Evolutionary conservation across 805 yeast species (phyloP).

Genomic region (Yarrowia sp.): DNA sequence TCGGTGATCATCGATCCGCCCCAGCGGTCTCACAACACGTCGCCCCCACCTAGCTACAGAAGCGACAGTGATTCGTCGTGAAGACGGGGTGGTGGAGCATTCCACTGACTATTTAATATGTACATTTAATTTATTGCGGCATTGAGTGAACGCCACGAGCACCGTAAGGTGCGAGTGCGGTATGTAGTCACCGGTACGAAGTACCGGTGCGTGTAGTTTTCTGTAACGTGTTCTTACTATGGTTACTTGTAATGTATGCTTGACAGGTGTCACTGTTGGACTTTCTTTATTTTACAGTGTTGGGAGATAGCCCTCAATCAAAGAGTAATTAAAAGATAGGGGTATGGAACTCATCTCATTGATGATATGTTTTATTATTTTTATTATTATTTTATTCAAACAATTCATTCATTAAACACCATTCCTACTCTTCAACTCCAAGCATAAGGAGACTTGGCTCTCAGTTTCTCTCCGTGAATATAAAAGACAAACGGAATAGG

Average conservation of each 20-base stretch:
- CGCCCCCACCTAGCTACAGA: slow-evolving; percentile 13
- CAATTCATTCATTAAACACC: too few relatives aligned
- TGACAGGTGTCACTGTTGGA: too few relatives aligned
- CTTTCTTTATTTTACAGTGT: too few relatives aligned
- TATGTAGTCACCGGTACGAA: too few relatives aligned
- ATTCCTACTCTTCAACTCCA: neutral
- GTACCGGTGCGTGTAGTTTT: too few relatives aligned
- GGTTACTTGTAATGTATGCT: too few relatives aligned
- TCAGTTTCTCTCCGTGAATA: slow-evolving; percentile 44
- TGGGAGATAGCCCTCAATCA: too few relatives aligned
- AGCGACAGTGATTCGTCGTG: slow-evolving; percentile 24
- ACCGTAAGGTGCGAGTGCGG: neutral
- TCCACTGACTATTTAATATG: slow-evolving; percentile 19
- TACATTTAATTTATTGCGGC: slow-evolving; percentile 25
- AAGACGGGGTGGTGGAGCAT: neutral
- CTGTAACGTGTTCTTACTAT: too few relatives aligned
- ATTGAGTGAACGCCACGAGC: neutral
- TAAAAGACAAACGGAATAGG: slow-evolving; percentile 50
- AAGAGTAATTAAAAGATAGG: too few relatives aligned
- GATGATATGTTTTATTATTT: too few relatives aligned
- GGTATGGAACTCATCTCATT: too few relatives aligned
- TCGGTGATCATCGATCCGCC: slow-evolving; percentile 23
- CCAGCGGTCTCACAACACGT: slow-evolving; percentile 10
- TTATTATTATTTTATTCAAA: too few relatives aligned
- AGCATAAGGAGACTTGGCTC: slow-evolving; percentile 32